Percentiles rank a stretch among this genome's conserved stretches.
Conservation (phyloP, 441 rosid genomes). For the Erysimum pusillum region DNA sequence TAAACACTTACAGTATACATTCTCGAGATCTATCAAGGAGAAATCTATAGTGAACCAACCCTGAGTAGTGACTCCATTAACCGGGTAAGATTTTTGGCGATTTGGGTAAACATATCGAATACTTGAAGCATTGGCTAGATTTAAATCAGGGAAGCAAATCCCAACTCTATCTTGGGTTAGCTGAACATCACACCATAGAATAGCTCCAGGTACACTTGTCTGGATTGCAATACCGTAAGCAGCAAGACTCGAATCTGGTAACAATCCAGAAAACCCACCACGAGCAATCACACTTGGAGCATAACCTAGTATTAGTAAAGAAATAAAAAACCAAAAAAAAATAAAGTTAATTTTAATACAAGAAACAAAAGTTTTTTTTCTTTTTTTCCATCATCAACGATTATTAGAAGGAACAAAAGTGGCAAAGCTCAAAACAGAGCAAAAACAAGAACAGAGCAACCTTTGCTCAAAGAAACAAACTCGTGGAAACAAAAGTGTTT, state of each 20-base stretch:
- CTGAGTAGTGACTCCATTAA: constrained; percentile 55
- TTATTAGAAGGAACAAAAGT: too few species aligned
- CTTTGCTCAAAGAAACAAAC: too few species aligned
- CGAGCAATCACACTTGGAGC: constrained; percentile 68
- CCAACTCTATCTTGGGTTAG: constrained; percentile 17
- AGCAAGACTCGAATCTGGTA: constrained; percentile 57
- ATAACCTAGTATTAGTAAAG: constrained; percentile 68
- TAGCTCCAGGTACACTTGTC: constrained; percentile 39
- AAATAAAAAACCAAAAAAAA: background rate
- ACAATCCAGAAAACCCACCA: constrained; percentile 84
- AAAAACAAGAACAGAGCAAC: too few species aligned
- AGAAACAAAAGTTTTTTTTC: background rate
- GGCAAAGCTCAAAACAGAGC: too few species aligned
- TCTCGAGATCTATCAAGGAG: constrained; percentile 46
- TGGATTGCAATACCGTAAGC: constrained; percentile 56
- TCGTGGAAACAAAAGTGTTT: too few species aligned
- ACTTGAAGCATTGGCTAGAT: constrained; percentile 56
- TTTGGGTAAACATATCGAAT: background rate
- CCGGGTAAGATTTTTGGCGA: constrained; percentile 45
- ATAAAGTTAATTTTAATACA: background rate
- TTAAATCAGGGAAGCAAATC: constrained; percentile 69
- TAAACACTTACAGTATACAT: constrained; percentile 50
- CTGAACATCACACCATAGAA: constrained; percentile 37
- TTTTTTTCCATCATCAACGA: too few species aligned
- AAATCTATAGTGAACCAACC: constrained; percentile 44